A percentile compares a stretch with the other conserved stretches of the same genome.
Conservation (phyloP, 2,329 filamentous ascomycete genomes). For the Monosporascus sp. region DNA sequence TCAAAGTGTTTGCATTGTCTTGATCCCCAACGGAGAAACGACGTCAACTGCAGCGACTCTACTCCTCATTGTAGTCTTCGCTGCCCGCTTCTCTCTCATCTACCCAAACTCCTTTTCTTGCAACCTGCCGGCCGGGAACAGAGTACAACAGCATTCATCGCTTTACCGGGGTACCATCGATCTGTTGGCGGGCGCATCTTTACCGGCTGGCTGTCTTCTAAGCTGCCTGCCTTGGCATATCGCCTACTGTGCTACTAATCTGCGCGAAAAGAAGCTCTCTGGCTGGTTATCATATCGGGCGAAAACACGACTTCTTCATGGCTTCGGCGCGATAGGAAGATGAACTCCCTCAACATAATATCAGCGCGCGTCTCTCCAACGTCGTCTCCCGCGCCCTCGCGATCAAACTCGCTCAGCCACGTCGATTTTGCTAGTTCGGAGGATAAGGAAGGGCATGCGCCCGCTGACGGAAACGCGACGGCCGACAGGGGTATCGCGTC, state of each 20-base stretch:
- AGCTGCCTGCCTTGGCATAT: neutral
- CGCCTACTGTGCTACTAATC: neutral
- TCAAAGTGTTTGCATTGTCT: neutral
- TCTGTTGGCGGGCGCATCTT: neutral
- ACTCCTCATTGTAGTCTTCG: neutral
- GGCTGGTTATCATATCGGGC: conserved; percentile 9
- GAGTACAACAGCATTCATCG: neutral
- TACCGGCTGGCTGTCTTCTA: neutral
- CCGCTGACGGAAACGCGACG: conserved; percentile 27
- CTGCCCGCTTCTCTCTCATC: conserved; percentile 1
- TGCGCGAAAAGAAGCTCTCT: neutral
- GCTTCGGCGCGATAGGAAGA: conserved; percentile 55
- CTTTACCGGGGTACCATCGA: neutral
- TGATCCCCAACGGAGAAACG: conserved; percentile 10
- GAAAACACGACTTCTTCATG: conserved; percentile 37
- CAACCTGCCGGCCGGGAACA: neutral
- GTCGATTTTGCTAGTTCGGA: conserved; percentile 40
- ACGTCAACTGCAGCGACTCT: neutral
- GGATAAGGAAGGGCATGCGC: conserved; percentile 28
- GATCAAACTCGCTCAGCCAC: conserved; percentile 56
- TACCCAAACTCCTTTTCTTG: neutral
- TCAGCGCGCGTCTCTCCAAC: conserved; percentile 72
- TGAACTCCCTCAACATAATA: conserved; percentile 97
- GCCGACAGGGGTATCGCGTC: conserved; percentile 20
- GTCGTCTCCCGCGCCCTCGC: conserved; percentile 49